Base-by-base conservation (phyloP, 371 early-diverging fungal species). In the Mortierella sp. region DNA sequence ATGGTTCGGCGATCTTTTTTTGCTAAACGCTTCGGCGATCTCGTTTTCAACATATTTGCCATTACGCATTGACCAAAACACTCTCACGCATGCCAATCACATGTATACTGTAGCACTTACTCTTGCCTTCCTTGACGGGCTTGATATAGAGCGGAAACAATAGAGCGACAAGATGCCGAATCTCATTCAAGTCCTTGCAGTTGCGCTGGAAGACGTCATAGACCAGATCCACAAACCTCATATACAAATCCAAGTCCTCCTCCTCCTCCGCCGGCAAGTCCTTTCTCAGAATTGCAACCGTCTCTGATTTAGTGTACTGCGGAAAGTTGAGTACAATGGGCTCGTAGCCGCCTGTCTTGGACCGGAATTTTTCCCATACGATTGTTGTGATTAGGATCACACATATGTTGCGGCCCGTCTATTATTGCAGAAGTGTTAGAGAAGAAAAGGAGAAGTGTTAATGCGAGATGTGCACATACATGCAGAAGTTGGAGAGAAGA, bases 131-230 rank as follows among this genome's bases (percentile, higher is more conserved):
- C 32, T 90, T 83, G 2, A 97, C 90, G 0, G 97, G 97, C 77
- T 95, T 93, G 56, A 95, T 88, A 79, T 96, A 98, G 58, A 96
- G 90, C 7, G 97, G 96, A 75, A 93, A 97, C 27, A 97, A 88
- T 46, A 97, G 88, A 0, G 93, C 91, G 8, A 94, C 94, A 65
- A 97, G 79, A 75, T 97, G 94, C 14, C 96, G 90, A n/a, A 98
- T 89, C 84, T 98, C 97, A 65, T 94, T 95, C 63, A 98, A 78
- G 76, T 97, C 96, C 72, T 93, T 93, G 87, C 97, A 96, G 65
- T 96, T 94, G 58, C 91, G 90, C 58, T 91, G 91, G 78, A 97
- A 96, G 49, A 95, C 93, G 54, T 93, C 92, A 79, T 96, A 96
- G 16, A 96, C 89, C 8, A 95, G 84, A 38, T 95, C 93, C 24